phyloP scores from a whole-genome alignment of 352 stramenopile genomes.

The Saprolegnia diclina region DNA sequence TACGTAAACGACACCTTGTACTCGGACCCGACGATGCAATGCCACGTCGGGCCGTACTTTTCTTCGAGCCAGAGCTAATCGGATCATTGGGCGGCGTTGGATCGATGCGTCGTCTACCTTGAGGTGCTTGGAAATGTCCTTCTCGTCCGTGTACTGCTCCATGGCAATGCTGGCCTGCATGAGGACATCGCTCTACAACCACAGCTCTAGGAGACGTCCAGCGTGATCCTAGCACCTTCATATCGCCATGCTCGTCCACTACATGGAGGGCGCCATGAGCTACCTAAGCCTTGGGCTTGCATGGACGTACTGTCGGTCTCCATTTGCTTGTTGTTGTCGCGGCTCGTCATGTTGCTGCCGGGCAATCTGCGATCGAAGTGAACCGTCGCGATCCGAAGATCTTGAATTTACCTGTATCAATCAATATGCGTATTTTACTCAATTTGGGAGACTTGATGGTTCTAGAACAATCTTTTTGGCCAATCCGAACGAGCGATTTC shows the following conservation, averaged over 20 bases:
- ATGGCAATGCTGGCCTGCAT: slow-evolving; percentile 57
- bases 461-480: slow-evolving; percentile 26
- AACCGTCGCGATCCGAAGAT: not conserved
- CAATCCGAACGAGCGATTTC: slow-evolving; percentile 2
- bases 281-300: not conserved
- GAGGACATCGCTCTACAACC: slow-evolving; percentile 51
- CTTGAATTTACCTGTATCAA: not conserved
- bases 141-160: slow-evolving; percentile 72
- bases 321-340: slow-evolving; percentile 71
- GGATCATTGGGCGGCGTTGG: not conserved
- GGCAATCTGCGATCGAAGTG: not conserved
- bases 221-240: slow-evolving; percentile 43
- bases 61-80: slow-evolving; percentile 23
- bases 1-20: slow-evolving; percentile 71
- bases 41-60: slow-evolving; percentile 48
- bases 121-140: slow-evolving; percentile 74
- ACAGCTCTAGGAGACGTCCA: not conserved
- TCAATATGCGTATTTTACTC: not conserved
- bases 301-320: slow-evolving; percentile 63
- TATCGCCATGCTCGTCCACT: slow-evolving; percentile 82
- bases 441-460: slow-evolving; percentile 1
- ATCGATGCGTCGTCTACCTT: slow-evolving; percentile 31
- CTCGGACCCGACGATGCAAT: slow-evolving; percentile 73
- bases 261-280: slow-evolving; percentile 3
- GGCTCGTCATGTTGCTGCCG: slow-evolving; percentile 33